Evolutionary conservation across 345 rosid genomes (phyloP).

Genomic region (Gossypioides kirkii): DNA sequence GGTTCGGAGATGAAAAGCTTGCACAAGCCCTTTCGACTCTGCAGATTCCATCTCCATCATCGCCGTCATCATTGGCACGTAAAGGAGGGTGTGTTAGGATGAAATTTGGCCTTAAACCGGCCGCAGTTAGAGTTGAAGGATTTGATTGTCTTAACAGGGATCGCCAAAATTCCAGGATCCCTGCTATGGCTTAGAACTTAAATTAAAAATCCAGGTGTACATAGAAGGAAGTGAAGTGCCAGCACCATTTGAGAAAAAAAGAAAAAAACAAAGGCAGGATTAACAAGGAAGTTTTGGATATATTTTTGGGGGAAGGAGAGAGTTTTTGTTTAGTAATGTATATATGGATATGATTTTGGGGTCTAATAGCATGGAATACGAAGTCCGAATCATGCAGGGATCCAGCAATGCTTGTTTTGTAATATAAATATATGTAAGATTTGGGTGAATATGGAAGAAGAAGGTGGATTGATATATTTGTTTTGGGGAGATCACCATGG

Average conservation of each 20-base stretch:
- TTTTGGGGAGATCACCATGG: no score
- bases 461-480: no score
- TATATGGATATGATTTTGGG: neutral
- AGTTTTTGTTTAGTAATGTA: constrained; percentile 26
- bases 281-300: constrained; percentile 32
- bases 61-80: constrained; percentile 57
- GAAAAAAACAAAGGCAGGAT: constrained; percentile 15
- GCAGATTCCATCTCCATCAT: constrained; percentile 51
- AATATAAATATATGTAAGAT: no score
- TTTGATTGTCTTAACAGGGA: constrained; percentile 98
- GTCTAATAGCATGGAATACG: no score
- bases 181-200: constrained; percentile 82
- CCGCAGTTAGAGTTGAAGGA: constrained; percentile 98
- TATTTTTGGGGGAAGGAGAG: constrained; percentile 21
- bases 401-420: no score
- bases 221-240: constrained; percentile 45
- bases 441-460: no score
- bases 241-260: constrained; percentile 15
- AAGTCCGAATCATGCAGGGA: no score
- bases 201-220: constrained; percentile 43
- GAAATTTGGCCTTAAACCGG: constrained; percentile 79
- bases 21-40: constrained; percentile 29
- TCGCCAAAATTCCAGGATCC: constrained; percentile 81
- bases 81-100: constrained; percentile 66
- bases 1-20: constrained; percentile 63